Evolutionary conservation across 306 rosid genomes (phyloP), one percentile per base, ranked within the genome.

Genomic region (Prunus fruticosa): DNA sequence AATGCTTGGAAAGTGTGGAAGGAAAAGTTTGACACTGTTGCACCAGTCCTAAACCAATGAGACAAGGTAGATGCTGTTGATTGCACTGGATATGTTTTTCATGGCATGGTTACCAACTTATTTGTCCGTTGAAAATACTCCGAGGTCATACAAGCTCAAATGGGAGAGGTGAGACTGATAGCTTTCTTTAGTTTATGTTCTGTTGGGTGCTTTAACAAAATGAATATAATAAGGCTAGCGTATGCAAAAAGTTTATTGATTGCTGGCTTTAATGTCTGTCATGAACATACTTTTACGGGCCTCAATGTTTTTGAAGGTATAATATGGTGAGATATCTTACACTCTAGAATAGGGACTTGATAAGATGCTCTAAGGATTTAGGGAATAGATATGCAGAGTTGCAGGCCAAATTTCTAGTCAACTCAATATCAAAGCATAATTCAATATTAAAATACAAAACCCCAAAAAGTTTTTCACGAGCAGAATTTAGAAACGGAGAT

Each of bases 71-170:
- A 63, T 63, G 67, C 13, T 10, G 20, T 30, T 8, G 45, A 8
- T 63, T 28, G 22, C 45, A 6, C 11, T 15, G 22, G 20, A 63
- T 89, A 88, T 80, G 84, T 92, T 79, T 92, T 89, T 64, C 97
- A 95, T 47, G 98, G 98, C 82, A 91, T 83, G 93, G 96, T 90
- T 78, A 90, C 85, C 96, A 95, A 71, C 92, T 89, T 32, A 85
- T 95, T 69, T 96, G 89, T 74, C 97, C 96, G 6, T 64, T 95
- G 73, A 90, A 92, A 84, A 89, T 89, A 80, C 90, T 89, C 20
- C 87, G 92, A 14, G 97, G 96, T 68, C 96, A 90, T 88, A 58
- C 79, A 70, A 86, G 56, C 79, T 79, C 92, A 52, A 82, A 89
- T 51, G 97, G 93, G 56, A 85, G 92, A 89, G 97, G 98, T 91